Percentiles rank a stretch among this genome's conserved stretches.
Evolutionary conservation across 2,329 filamentous ascomycete genomes (phyloP).

Genomic region (Microdochium nivale): DNA sequence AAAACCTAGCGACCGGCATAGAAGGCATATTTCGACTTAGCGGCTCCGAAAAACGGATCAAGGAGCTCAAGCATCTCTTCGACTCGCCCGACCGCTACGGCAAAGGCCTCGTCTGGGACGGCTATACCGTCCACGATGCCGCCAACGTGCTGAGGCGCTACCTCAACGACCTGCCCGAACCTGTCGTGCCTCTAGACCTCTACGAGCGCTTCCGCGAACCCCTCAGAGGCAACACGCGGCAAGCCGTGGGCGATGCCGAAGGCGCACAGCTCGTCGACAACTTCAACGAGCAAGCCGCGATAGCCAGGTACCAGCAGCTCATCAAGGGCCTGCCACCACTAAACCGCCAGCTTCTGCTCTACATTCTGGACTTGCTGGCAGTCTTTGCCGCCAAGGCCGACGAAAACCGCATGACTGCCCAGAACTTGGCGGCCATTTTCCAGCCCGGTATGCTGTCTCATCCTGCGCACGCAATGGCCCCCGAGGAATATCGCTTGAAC

Average conservation of each 20-base stretch:
- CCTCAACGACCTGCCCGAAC: constrained; percentile 91
- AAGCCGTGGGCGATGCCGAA: constrained; percentile 62
- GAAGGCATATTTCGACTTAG: constrained; percentile 96
- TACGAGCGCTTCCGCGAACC: constrained; percentile 89
- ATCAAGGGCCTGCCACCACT: constrained; percentile 90
- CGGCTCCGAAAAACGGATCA: constrained; percentile 96
- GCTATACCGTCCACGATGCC: constrained; percentile 96
- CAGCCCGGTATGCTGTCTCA: constrained; percentile 95
- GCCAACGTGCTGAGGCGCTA: constrained; percentile 94
- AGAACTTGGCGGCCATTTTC: constrained; percentile 93
- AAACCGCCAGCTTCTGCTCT: constrained; percentile 87
- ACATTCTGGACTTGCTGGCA: constrained; percentile 89
- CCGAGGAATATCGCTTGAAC: constrained; percentile 86
- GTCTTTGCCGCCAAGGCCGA: constrained; percentile 97
- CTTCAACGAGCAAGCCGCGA: constrained; percentile 68
- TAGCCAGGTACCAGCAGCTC: constrained; percentile 74
- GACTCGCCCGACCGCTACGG: constrained; percentile 93
- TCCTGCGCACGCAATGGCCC: constrained; percentile 89
- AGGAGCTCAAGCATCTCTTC: constrained; percentile 85
- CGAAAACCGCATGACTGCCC: constrained; percentile 92
- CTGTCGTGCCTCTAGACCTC: constrained; percentile 88
- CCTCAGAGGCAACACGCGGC: constrained; percentile 61
- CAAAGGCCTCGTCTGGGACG: constrained; percentile 93
- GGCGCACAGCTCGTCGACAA: constrained; percentile 62
- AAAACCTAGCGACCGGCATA: constrained; percentile 68